Evolutionary conservation across 2,329 filamentous ascomycete genomes (phyloP), one percentile per base, ranked within the genome.

Genomic region (Stachybotrys elegans): DNA sequence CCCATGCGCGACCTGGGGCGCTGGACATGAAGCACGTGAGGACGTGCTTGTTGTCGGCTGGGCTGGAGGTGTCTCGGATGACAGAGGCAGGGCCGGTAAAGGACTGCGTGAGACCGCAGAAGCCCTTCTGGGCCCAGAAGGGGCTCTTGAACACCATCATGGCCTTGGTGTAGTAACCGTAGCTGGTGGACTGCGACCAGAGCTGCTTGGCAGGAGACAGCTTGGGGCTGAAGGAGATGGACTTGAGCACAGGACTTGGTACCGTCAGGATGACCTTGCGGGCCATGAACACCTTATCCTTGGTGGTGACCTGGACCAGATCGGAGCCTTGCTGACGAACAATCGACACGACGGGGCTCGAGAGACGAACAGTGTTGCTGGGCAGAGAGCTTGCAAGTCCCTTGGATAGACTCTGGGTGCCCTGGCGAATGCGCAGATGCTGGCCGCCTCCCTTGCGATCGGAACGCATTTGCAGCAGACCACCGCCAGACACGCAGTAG

Each of bases 361-460:
- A 52, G 4, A 71, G 59, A 0, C 50, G 51, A 3, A 68, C 43
- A 0, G 47, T 44, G 2, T 49, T 57, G 2, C 49, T 25, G 0
- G 61, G 54, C 2, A 76, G 58, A 1, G 53, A 52, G 1, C 45
- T 39, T 0, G 69, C 66, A 0, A 76, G 50, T 0, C 61, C 59
- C 27, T 56, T 53, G 4, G 68, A 51, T 23, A 76, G 61, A 0
- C 57, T 49, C 48, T 75, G 69, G 1, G 68, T 75, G 2, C 76
- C 76, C 43, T 71, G 58, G 3, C 65, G 62, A 16, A 75, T 53
- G 2, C 76, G 67, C 7, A 80, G 61, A 50, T 76, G 68, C 49
- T 80, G 75, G 0, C 71, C 78, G 5, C 78, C 78, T 34, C 68
- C 52, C 44, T 74, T 71, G 19, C 62, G 53, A 51, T 81, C 77